Percentiles rank a stretch among this genome's conserved stretches.
Conservation (phyloP, 129 eudicot genomes). For the Chrysanthemum seticuspe region DNA sequence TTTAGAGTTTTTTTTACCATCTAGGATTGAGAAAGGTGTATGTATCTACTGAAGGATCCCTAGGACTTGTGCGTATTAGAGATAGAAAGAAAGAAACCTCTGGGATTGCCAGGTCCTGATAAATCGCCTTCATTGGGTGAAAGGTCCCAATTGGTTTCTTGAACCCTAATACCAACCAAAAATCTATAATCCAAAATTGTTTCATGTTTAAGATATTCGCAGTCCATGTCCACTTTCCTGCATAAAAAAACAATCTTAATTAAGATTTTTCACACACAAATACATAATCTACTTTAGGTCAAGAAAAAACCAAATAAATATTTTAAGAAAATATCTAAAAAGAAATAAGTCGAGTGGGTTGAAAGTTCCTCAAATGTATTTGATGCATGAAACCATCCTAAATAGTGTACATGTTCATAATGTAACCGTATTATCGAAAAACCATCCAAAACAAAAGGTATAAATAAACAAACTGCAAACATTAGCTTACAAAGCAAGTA, state of each 20-base stretch:
- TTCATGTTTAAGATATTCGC: conserved; percentile 75
- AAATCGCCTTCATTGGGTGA: conserved; percentile 29
- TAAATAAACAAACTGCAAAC: no score
- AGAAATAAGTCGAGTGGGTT: background rate
- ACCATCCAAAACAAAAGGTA: no score
- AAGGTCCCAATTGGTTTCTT: conserved; percentile 43
- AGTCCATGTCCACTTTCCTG: conserved; percentile 77
- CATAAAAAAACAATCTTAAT: conserved; percentile 18
- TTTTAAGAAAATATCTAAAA: background rate
- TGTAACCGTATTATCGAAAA: no score
- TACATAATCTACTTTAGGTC: no score
- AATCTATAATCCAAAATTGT: conserved; percentile 94
- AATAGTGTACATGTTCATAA: no score
- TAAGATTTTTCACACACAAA: no score
- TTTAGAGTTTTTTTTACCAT: conserved; percentile 30
- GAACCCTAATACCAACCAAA: conserved; percentile 75
- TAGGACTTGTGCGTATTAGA: conserved; percentile 22
- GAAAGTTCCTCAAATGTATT: background rate
- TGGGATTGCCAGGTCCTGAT: conserved; percentile 35
- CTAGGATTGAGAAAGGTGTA: conserved; percentile 40
- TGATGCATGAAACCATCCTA: no score
- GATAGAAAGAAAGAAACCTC: conserved; percentile 20
- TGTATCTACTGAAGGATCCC: conserved; percentile 45
- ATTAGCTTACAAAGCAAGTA: no score
- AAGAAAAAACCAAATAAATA: background rate